A percentile compares a stretch with the other conserved stretches of the same genome.
Conservation (phyloP, 2,329 filamentous ascomycete genomes). For the Stromatinia cepivora region DNA sequence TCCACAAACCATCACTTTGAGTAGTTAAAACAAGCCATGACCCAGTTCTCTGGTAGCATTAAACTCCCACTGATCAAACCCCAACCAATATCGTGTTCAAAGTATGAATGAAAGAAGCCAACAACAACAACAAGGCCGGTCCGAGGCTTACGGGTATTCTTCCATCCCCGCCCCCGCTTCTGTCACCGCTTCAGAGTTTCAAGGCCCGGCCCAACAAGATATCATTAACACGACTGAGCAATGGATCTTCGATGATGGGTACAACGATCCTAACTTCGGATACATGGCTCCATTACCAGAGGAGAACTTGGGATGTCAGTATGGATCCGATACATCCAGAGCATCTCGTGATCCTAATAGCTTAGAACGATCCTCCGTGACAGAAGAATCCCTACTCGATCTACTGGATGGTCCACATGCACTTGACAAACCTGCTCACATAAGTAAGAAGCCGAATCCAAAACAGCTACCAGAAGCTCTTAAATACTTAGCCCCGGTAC, state of each 20-base stretch:
- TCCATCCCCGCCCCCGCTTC: conserved; percentile 12
- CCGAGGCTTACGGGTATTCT: conserved; percentile 13
- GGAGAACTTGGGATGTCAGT: not conserved
- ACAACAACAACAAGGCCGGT: not conserved
- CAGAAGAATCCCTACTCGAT: conserved; percentile 16
- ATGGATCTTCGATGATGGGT: conserved; percentile 9
- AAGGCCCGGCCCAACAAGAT: conserved; percentile 5
- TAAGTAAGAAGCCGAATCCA: not conserved
- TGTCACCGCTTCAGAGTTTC: not conserved
- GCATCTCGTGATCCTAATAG: conserved; percentile 12
- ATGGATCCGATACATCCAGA: not conserved
- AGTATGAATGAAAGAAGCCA: conserved; percentile 9
- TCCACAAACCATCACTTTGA: conserved; percentile 14
- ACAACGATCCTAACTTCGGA: not conserved
- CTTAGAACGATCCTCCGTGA: conserved; percentile 11
- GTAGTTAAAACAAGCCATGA: conserved; percentile 5
- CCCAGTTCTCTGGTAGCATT: not conserved
- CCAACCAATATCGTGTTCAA: not conserved
- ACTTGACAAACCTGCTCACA: not conserved
- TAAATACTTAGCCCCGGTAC: conserved; percentile 18
- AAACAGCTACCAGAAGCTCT: conserved; percentile 20
- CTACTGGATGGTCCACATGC: conserved; percentile 8
- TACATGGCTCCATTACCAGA: not conserved
- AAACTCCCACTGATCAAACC: not conserved
- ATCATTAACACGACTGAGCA: conserved; percentile 8